Conservation (phyloP, 1,139 yeast genomes). For the Kurtzmaniella quercitrusa region DNA sequence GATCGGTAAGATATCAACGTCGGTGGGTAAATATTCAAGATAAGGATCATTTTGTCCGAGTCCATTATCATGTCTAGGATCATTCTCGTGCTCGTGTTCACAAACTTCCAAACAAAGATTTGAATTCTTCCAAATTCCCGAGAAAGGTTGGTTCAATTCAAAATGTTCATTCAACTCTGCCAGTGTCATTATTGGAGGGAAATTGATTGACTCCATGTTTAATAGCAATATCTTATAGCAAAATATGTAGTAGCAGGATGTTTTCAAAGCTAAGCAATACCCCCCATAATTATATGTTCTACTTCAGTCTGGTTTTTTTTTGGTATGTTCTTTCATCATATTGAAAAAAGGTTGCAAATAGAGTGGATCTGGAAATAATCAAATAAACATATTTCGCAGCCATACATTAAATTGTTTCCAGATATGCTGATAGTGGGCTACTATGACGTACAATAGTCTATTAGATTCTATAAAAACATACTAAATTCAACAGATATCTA, state of each 20-base stretch:
- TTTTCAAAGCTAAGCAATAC: not conserved
- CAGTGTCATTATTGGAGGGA: not conserved
- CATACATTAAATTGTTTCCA: not conserved
- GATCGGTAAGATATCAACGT: too few species aligned
- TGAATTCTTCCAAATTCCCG: not conserved
- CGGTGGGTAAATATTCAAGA: too few species aligned
- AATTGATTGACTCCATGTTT: not conserved
- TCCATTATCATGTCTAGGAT: too few species aligned
- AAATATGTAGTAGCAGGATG: not conserved
- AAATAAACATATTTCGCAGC: not conserved
- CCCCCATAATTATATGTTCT: not conserved
- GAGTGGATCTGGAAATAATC: not conserved
- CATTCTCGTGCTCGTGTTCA: not conserved
- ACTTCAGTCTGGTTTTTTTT: not conserved
- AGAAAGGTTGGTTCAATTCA: not conserved
- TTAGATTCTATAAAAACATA: too few species aligned
- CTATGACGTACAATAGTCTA: too few species aligned
- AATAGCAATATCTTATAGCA: not conserved
- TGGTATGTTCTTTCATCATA: not conserved
- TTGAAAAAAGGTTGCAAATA: not conserved
- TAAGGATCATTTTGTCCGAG: too few species aligned
- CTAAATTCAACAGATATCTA: too few species aligned
- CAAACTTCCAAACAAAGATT: not conserved
- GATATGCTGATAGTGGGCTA: not conserved
- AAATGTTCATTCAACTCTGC: conserved; percentile 1